phyloP scores from a whole-genome alignment of 768 basidiomycete species.

The Epithele typhae region DNA sequence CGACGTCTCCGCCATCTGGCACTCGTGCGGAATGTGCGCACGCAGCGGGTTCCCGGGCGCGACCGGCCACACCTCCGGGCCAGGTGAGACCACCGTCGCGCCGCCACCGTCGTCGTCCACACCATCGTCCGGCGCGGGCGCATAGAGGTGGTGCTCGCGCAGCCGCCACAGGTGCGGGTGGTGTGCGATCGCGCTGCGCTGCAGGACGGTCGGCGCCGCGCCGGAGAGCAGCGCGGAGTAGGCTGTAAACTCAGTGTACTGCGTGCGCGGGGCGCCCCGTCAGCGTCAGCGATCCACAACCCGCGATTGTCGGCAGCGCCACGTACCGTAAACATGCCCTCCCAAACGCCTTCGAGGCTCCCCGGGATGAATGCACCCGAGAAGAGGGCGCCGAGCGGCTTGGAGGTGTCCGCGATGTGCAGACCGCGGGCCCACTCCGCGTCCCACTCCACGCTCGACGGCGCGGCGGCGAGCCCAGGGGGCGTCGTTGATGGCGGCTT shows the following conservation, averaged over 20 bases:
- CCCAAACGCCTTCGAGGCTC: slow-evolving; percentile 76
- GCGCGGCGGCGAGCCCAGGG: slow-evolving; percentile 10
- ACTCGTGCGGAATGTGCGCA: slow-evolving; percentile 55
- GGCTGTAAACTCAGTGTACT: slow-evolving; percentile 84
- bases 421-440: slow-evolving; percentile 46
- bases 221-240: slow-evolving; percentile 78
- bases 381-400: slow-evolving; percentile 29
- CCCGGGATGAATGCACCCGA: slow-evolving; percentile 55
- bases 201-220: slow-evolving; percentile 57
- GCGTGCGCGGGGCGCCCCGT: slow-evolving; percentile 1
- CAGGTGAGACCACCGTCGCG: neutral
- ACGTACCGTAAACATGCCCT: slow-evolving; percentile 71
- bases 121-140: slow-evolving; percentile 20
- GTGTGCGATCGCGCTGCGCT: slow-evolving; percentile 70
- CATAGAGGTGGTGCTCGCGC: slow-evolving; percentile 62
- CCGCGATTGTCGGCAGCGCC: too few relatives aligned
- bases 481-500: slow-evolving; percentile 23
- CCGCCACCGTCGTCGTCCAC: slow-evolving; percentile 23
- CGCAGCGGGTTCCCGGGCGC: slow-evolving; percentile 57
- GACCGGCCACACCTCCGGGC: slow-evolving; percentile 30
- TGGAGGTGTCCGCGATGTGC: slow-evolving; percentile 24
- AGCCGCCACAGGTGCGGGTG: slow-evolving; percentile 92
- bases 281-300: too few relatives aligned
- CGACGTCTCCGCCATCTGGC: slow-evolving; percentile 43
- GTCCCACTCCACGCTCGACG: slow-evolving; percentile 56